These are phyloP conservation scores for Tolypocladium sp. DNA, from an alignment of 2,329 filamentous ascomycete genomes.

Conservation along the genomic window DNA sequence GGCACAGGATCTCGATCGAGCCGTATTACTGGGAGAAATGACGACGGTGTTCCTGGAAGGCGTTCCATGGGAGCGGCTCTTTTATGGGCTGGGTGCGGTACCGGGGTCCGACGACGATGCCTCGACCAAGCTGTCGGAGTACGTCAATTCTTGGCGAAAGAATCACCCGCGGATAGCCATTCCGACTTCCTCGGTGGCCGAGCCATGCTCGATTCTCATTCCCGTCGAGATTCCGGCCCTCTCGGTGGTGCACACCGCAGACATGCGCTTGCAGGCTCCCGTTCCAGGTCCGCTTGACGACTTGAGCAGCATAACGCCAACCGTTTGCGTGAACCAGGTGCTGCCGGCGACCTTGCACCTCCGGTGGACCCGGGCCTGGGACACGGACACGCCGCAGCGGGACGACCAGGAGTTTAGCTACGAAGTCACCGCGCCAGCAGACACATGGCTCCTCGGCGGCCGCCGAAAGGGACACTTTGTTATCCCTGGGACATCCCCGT, in stretches of 20 bases:
- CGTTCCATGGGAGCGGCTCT: conserved; percentile 38
- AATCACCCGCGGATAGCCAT: conserved; percentile 17
- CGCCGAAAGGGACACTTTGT: conserved; percentile 70
- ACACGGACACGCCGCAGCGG: conserved; percentile 31
- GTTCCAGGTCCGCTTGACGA: conserved; percentile 18
- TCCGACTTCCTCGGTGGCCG: conserved; percentile 11
- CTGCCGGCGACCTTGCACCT: conserved; percentile 53
- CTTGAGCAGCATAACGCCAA: conserved; percentile 25
- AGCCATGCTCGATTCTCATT: conserved; percentile 63
- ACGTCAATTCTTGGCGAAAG: conserved; percentile 24
- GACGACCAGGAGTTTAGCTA: conserved; percentile 68
- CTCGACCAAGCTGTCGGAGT: conserved; percentile 12
- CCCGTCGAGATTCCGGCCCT: conserved; percentile 83
- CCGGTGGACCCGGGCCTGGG: conserved; percentile 55
- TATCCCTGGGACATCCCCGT: conserved; percentile 41
- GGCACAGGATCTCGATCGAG: conserved; percentile 44
- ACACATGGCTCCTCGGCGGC: conserved; percentile 80
- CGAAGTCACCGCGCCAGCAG: conserved; percentile 64
- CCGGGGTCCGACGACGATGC: conserved; percentile 24
- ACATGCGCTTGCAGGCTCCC: conserved; percentile 44
- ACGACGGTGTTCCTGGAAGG: conserved; percentile 36
- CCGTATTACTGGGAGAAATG: conserved; percentile 42
- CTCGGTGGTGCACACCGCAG: conserved; percentile 72
- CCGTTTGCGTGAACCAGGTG: conserved; percentile 54
- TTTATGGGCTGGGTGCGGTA: conserved; percentile 38